phyloP scores from a whole-genome alignment of 129 eudicot species.

The Flaveria ramosissima region DNA sequence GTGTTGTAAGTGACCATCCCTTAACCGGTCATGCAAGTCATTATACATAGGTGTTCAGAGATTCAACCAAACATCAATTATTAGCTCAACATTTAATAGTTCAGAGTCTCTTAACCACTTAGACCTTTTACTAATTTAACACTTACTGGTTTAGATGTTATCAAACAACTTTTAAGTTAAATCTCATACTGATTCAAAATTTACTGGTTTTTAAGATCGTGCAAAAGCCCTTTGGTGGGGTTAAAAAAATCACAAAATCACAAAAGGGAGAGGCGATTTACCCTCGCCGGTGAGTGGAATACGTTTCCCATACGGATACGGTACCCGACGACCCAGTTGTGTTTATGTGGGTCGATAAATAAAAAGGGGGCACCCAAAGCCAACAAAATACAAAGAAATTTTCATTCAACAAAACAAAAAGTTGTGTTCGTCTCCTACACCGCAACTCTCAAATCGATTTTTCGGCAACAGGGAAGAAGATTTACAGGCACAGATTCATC shows the following conservation, averaged over 20 bases:
- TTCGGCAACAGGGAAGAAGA: constrained; percentile 1
- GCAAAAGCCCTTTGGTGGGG: too few relatives aligned
- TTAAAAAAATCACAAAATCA: not conserved
- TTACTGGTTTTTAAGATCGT: too few relatives aligned
- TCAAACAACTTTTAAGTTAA: too few relatives aligned
- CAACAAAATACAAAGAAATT: constrained; percentile 18
- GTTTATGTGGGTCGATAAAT: constrained; percentile 27
- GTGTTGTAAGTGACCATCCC: too few relatives aligned
- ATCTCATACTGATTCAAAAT: too few relatives aligned
- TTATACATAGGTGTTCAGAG: too few relatives aligned
- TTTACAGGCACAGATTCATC: constrained; percentile 26
- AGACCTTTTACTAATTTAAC: too few relatives aligned
- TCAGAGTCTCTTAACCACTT: too few relatives aligned
- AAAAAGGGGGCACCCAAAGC: constrained; percentile 10
- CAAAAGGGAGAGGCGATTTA: constrained; percentile 19
- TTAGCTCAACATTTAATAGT: too few relatives aligned
- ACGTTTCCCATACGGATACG: constrained; percentile 26
- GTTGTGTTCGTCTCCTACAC: constrained; percentile 47
- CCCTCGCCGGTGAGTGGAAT: constrained; percentile 29
- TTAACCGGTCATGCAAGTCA: too few relatives aligned
- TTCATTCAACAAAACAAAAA: constrained; percentile 8
- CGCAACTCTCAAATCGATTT: constrained; percentile 46
- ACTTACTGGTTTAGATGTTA: too few relatives aligned
- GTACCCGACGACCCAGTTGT: constrained; percentile 19
- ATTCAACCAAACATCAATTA: too few relatives aligned